Evolutionary conservation across 2,329 filamentous ascomycete genomes (phyloP), one percentile per base, ranked within the genome.

Genomic region (Nemania diffusa): DNA sequence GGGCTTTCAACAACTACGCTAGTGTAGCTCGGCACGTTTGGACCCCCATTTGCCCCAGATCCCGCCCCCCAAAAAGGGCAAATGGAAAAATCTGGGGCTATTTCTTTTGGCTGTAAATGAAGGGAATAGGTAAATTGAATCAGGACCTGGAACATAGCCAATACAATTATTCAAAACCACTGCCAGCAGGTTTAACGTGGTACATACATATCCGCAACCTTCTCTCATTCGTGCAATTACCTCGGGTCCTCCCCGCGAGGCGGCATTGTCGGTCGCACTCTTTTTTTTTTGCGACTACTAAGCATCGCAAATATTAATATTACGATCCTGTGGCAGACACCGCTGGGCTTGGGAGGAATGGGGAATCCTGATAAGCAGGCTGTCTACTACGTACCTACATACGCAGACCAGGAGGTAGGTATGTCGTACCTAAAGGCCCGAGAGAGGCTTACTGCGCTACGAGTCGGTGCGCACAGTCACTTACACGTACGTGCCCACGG

Each of bases 391-490:
- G n/a, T 29, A 56, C 37, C 42, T 48, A 46, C 51, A 29, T 40
- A 58, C 37, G 20, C 8, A 55, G 37, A n/a, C n/a, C n/a, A n/a
- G n/a, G n/a, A n/a, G n/a, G n/a, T n/a, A n/a, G n/a, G n/a, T n/a
- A n/a, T n/a, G 52, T 40, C 6, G 40, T 29, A 48, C 29, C 34
- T 37, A 62, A 65, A 53, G 66, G 63, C 29, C 57, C 62, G 62
- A 11, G 52, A 63, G 51, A 69, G 61, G 67, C 67, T 69, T 67
- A 67, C 67, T 69, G 60, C 51, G 67, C 59, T 64, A 40, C 64
- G 15, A 60, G 55, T 63, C 46, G 40, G n/a, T 27, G 51, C 34
- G 24, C 57, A 65, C 50, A 50, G n/a, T 37, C 27, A 56, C 64
- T 37, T n/a, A n/a, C n/a, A n/a, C n/a, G n/a, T 57, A 50, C 50